Conservation (phyloP, 116 monocot genomes). For the Papilionanthe hybrid region DNA sequence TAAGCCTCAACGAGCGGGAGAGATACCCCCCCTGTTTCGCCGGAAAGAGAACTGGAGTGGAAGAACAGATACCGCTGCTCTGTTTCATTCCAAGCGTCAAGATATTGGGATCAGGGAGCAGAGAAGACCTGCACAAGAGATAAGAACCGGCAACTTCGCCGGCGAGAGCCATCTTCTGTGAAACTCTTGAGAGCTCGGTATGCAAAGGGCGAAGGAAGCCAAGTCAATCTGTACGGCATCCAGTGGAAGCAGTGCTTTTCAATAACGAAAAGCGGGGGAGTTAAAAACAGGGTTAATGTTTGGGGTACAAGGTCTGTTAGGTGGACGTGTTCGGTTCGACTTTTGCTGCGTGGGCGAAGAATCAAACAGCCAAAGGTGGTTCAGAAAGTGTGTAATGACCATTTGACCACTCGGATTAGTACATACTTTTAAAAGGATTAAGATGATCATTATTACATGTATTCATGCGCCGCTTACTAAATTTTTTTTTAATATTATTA, state of each 20-base stretch:
- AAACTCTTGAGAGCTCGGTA: too few relatives aligned
- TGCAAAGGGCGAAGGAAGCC: neutral
- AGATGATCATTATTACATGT: too few relatives aligned
- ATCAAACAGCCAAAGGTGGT: too few relatives aligned
- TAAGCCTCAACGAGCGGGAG: neutral
- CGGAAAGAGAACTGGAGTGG: conserved; percentile 7
- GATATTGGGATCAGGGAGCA: conserved; percentile 4
- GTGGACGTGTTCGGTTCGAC: too few relatives aligned
- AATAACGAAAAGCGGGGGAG: neutral
- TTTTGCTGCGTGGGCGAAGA: too few relatives aligned
- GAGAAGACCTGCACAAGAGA: conserved; percentile 12
- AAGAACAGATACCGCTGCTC: conserved; percentile 17
- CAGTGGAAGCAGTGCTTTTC: neutral
- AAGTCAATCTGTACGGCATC: neutral
- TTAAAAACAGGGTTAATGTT: neutral
- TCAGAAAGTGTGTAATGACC: too few relatives aligned
- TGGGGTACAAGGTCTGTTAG: too few relatives aligned
- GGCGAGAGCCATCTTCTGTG: conserved; percentile 13
- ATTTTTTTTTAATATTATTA: too few relatives aligned
- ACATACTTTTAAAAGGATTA: too few relatives aligned
- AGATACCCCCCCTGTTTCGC: conserved; percentile 3
- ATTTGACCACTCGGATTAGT: too few relatives aligned
- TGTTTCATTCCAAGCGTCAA: neutral
- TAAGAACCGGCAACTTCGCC: conserved; percentile 11
- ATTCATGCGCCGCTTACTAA: too few relatives aligned